A percentile compares a stretch with the other conserved stretches of the same genome.
Conservation (phyloP, 768 basidiomycete genomes). For the Xanthoconium stramineum region DNA sequence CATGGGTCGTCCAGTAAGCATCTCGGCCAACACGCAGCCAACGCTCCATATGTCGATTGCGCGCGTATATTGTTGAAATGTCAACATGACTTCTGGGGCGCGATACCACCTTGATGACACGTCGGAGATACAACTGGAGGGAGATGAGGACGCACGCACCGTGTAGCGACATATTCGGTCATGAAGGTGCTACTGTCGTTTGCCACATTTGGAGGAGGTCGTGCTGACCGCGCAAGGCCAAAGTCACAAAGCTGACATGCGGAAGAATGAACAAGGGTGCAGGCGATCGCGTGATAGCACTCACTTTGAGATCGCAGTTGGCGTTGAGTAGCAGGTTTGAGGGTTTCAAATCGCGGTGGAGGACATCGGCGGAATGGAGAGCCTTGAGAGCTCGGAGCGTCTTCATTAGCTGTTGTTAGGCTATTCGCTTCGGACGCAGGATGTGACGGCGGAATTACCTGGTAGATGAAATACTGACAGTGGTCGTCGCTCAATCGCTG, state of each 20-base stretch:
- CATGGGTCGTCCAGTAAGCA: constrained; percentile 86
- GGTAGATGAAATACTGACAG: constrained; percentile 97
- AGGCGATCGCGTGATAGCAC: constrained; percentile 11
- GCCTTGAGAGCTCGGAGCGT: constrained; percentile 93
- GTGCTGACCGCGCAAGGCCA: constrained; percentile 78
- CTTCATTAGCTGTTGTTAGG: constrained; percentile 32
- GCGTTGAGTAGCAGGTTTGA: constrained; percentile 94
- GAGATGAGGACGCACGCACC: constrained; percentile 39
- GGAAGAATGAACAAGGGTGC: not conserved
- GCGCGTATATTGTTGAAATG: constrained; percentile 92
- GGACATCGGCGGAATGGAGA: constrained; percentile 90
- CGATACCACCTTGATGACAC: constrained; percentile 76
- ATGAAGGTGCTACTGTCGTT: constrained; percentile 79
- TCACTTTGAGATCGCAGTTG: constrained; percentile 92
- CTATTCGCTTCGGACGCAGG: not conserved
- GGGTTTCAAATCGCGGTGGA: constrained; percentile 95
- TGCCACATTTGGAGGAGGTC: constrained; percentile 67
- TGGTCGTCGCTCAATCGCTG: constrained; percentile 95
- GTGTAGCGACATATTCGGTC: constrained; percentile 94
- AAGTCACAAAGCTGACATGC: constrained; percentile 72
- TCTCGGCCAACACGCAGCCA: constrained; percentile 86
- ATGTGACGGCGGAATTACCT: constrained; percentile 43
- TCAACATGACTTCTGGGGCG: constrained; percentile 97
- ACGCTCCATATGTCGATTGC: constrained; percentile 88
- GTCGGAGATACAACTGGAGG: not conserved